These are phyloP conservation scores for Salix dunnii DNA, from an alignment of 345 rosid species.

Conservation along the genomic window DNA sequence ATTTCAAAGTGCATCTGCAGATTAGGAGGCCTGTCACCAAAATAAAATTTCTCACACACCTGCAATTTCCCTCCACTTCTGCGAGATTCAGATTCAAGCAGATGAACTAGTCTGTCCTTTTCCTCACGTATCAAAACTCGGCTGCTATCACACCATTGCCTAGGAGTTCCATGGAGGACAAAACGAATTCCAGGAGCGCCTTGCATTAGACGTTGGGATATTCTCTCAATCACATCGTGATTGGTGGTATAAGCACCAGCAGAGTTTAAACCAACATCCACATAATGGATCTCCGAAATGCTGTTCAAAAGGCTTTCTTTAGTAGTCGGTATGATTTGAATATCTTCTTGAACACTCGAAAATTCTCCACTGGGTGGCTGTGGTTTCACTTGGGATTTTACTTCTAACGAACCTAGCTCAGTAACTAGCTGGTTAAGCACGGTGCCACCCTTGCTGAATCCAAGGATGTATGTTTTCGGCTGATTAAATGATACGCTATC, in stretches of 20 bases:
- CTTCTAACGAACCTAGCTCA: constrained; percentile 50
- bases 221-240: constrained; percentile 36
- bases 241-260: constrained; percentile 71
- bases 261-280: constrained; percentile 80
- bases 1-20: constrained; percentile 85
- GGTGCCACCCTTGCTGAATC: constrained; percentile 90
- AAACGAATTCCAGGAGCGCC: constrained; percentile 38
- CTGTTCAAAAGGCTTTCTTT: constrained; percentile 54
- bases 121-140: constrained; percentile 59
- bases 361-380: constrained; percentile 8
- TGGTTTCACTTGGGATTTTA: constrained; percentile 17
- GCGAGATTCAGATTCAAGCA: constrained; percentile 47
- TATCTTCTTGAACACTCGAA: constrained; percentile 18
- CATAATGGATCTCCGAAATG: constrained; percentile 62
- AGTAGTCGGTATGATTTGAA: constrained; percentile 45
- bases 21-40: constrained; percentile 51
- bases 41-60: constrained; percentile 61
- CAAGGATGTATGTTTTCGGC: constrained; percentile 59
- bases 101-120: constrained; percentile 49
- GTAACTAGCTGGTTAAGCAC: constrained; percentile 75
- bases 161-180: constrained; percentile 79
- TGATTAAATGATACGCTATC: background rate
- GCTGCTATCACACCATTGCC: constrained; percentile 74
- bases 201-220: constrained; percentile 38
- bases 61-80: constrained; percentile 42